A percentile compares a stretch with the other conserved stretches of the same genome.
Evolutionary conservation across 2,329 filamentous ascomycete genomes (phyloP).

Genomic region (Xylaria sp.): DNA sequence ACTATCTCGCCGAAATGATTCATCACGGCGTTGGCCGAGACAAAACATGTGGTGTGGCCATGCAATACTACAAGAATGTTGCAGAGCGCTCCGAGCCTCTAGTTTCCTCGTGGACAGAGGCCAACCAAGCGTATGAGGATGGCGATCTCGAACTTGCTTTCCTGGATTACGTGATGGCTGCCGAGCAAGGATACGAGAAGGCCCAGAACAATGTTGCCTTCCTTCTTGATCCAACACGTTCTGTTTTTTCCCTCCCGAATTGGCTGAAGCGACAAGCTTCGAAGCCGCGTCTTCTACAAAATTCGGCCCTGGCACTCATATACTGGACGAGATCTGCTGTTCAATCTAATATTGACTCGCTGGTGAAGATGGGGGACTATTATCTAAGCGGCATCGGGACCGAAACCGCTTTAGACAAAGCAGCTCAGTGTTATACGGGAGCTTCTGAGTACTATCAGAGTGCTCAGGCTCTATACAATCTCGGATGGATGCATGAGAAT

Average conservation of each 20-base stretch:
- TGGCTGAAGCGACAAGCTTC: slow-evolving; percentile 59
- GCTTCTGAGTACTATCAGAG: slow-evolving; percentile 92
- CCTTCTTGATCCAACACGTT: slow-evolving; percentile 79
- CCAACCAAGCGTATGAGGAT: slow-evolving; percentile 81
- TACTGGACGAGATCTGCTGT: slow-evolving; percentile 96
- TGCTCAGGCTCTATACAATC: slow-evolving; percentile 94
- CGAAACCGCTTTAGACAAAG: slow-evolving; percentile 78
- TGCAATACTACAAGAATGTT: slow-evolving; percentile 84
- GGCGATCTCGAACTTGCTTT: slow-evolving; percentile 84
- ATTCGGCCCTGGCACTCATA: slow-evolving; percentile 76
- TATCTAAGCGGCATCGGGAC: slow-evolving; percentile 87
- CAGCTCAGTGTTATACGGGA: slow-evolving; percentile 89
- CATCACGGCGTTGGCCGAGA: slow-evolving; percentile 83
- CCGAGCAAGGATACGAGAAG: slow-evolving; percentile 90
- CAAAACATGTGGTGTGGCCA: slow-evolving; percentile 78
- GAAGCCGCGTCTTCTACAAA: slow-evolving; percentile 57
- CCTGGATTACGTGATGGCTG: slow-evolving; percentile 84
- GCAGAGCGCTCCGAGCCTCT: slow-evolving; percentile 77
- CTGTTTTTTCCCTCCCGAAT: slow-evolving; percentile 65
- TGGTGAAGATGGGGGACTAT: slow-evolving; percentile 99
- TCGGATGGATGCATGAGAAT: slow-evolving; percentile 99
- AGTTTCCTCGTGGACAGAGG: slow-evolving; percentile 82
- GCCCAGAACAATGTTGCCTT: slow-evolving; percentile 92
- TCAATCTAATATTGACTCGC: slow-evolving; percentile 90
- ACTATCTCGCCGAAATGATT: slow-evolving; percentile 89